Conservation (phyloP, 768 basidiomycete genomes). For the Boletellus sp. region DNA sequence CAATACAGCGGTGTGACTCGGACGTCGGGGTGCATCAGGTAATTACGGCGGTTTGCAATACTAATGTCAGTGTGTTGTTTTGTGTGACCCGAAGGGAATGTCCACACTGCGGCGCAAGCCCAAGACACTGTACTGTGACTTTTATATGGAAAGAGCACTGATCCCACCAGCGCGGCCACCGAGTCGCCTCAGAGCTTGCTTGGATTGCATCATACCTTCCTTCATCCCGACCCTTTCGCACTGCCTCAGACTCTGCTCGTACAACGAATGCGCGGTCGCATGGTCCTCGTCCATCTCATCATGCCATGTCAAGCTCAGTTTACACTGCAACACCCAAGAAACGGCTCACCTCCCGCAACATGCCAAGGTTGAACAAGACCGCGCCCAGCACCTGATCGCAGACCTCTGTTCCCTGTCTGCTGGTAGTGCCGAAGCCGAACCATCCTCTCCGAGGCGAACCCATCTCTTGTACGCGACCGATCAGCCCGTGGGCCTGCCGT, state of each 20-base stretch:
- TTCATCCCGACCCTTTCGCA: constrained; percentile 30
- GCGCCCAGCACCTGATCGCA: constrained; percentile 58
- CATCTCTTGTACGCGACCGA: constrained; percentile 25
- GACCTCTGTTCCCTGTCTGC: constrained; percentile 28
- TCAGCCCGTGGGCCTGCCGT: constrained; percentile 40
- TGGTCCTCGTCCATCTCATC: constrained; percentile 34
- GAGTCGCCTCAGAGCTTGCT: constrained; percentile 32
- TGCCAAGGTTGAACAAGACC: constrained; percentile 59
- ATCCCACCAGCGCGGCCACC: neutral
- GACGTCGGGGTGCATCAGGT: too few relatives aligned
- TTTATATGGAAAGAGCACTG: neutral
- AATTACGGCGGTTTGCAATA: too few relatives aligned
- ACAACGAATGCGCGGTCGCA: constrained; percentile 28
- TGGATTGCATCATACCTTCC: constrained; percentile 36
- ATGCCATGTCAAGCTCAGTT: neutral
- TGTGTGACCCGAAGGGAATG: too few relatives aligned
- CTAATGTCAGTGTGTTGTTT: too few relatives aligned
- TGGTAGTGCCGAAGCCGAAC: constrained; percentile 13
- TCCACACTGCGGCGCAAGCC: too few relatives aligned
- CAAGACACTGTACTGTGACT: too few relatives aligned
- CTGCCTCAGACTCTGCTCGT: constrained; percentile 31
- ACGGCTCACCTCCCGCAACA: constrained; percentile 42
- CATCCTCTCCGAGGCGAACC: constrained; percentile 18
- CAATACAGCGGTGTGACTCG: too few relatives aligned
- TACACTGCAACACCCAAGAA: neutral